Evolutionary conservation across 108 stramenopile genomes (phyloP), one percentile per base, ranked within the genome.

Genomic region (Aurantiochytrium sp.): DNA sequence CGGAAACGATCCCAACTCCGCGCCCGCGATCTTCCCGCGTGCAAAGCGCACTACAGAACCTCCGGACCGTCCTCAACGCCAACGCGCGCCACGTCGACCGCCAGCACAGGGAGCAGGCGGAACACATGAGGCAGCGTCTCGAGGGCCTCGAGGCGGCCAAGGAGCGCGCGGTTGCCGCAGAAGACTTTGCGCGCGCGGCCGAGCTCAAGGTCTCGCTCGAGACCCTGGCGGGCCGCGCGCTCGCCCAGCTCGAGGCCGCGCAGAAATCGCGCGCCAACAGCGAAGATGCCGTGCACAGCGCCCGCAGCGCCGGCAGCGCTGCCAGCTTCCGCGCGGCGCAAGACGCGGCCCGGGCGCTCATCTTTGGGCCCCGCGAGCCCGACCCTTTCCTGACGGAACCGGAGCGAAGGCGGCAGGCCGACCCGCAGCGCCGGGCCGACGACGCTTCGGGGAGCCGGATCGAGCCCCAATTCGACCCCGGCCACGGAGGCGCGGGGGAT

Each of bases 71-170:
- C 32, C 42, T 81, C 30, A 12, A 81, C n/a, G 73, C 42, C 21
- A 6, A 6, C 73, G 17, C 39, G 21, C 39, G 19, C 17, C 73
- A 48, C 6, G n/a, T 41, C 8, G 73, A 41, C n/a, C 39, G 42
- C 21, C 73, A 81, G 45, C 73, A 81, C 21, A 48, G 45, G 27
- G 42, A 81, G 45, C 73, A 81, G 19, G 73, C 73, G n/a, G 73
- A 48, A 24, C 73, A 81, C 73, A 48, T 81, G 45, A 48, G 32
- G 32, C 73, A 81, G 45, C 73, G 73, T 22, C n/a, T 81, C 27
- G 45, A 81, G 3, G 30, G 45, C 73, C 73, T 81, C 24, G 73
- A 48, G 39, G 27, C 39, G n/a, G 73, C 73, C 6, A 81, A 81
- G 45, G 73, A 81, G n/a, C 73, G 39, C 42, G 73, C 73, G 0